Evolutionary conservation across 495 filamentous ascomycete genomes (phyloP), one percentile per base, ranked within the genome.

Genomic region (Viridothelium virens): DNA sequence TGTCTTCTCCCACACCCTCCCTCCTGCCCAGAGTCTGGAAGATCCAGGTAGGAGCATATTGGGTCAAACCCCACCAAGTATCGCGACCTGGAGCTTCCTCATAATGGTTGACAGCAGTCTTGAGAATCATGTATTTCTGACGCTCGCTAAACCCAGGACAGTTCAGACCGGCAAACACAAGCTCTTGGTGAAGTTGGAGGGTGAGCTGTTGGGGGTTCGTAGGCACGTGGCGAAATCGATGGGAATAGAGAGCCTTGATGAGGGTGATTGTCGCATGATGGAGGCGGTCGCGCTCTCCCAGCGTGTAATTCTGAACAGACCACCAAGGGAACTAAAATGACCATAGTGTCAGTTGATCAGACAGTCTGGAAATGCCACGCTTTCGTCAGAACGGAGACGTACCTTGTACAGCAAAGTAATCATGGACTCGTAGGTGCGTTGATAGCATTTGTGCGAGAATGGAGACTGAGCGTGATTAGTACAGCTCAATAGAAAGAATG

Each of bases 401-500:
- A 87, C 79, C 79, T 92, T 94, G 70, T 83, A 82, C 62, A 94
- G 77, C 0, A 86, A 90, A 68, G 84, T 89, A 68, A 91, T 89
- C 72, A 90, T 81, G 47, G 82, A 87, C 77, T 94, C 90, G 68
- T 85, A 92, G 10, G 86, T 83, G 1, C 90, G 86, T 75, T 91
- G 86, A 5, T 84, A 85, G 65, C 85, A 88, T 64, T 87, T 83
- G 38, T 75, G 76, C 3, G 84, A 80, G 70, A 86, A 92, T 1
- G 82, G 82, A 56, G 86, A 86, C 88, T 91, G 56, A 31, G 18
- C 46, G 33, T 10, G 36, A 25, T 66, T 66, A 67, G 41, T 63
- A 47, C 5, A 62, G 33, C 12, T 56, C n/a, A n/a, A 33, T 37
- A 63, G 34, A 53, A 59, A 44, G 11, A 36, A 65, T 39, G 33